Evolutionary conservation across 2,329 filamentous ascomycete species (phyloP), one percentile per base, ranked within the genome.

Genomic region (Elsinoe necatrix): DNA sequence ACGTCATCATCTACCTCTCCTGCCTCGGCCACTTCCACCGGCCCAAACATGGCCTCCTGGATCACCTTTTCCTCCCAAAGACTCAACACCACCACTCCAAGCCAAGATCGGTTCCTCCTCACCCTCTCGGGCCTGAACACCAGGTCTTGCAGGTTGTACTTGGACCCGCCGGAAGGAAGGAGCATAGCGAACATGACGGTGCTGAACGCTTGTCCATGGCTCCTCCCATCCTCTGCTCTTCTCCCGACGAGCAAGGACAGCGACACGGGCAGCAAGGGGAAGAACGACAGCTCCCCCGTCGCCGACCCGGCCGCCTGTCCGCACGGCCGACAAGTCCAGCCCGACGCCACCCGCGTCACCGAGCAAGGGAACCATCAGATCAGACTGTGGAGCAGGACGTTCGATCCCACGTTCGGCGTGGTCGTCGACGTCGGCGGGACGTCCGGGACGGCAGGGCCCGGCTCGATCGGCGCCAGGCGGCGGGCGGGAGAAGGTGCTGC

Each of bases 351-450:
- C 12, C 39, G 9, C 7, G n/a, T 47, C 8, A 47, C 39, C 2
- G 7, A 11, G n/a, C 23, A 34, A 9, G 21, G 21, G 18, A 47
- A 37, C 25, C 18, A 25, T 9, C 81, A 85, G 59, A 77, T 95
- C 55, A 80, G 85, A 58, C 78, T 97, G 9, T 96, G 91, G 86
- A 86, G 87, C 62, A 80, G 93, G 31, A 81, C 84, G 34, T 95
- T 89, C 85, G 79, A 83, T 48, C 81, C 82, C 25, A 79, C 79
- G 2, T 96, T 91, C 88, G 78, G 79, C 14, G 84, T 95, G 16
- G 42, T 48, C 14, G 54, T 56, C 6, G 54, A 56, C 82, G 87
- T 63, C 78, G 93, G 1, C 76, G 27, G 27, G n/a, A n/a, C n/a
- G n/a, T n/a, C n/a, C n/a, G n/a, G n/a, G n/a, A n/a, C n/a, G n/a